Base-by-base conservation (phyloP, 2,329 filamentous ascomycete species). In the Ophioceras dolichostomum region DNA sequence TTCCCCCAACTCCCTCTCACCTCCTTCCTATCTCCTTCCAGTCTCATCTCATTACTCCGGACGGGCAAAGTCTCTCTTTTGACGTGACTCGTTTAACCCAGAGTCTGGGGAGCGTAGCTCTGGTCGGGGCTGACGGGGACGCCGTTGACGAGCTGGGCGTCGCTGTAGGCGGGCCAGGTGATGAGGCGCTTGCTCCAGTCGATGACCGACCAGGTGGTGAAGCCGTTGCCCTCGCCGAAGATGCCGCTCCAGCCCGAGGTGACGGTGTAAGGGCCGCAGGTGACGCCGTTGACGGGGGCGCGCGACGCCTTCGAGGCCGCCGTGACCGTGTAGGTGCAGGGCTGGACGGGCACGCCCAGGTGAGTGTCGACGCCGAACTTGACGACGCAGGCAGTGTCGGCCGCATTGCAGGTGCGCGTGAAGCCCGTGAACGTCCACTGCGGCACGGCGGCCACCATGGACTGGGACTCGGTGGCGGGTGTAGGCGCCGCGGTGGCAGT, bases 211-310 rank as follows among this genome's bases (percentile, higher is more conserved):
- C 74, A 54, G 17, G 65, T 70, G 18, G 69, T 73, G 59, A 73
- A 75, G 45, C 67, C 70, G 19, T 65, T 56, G 43, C 52, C 63
- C 10, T 54, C 40, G 35, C 69, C 71, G 44, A 74, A 75, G 47
- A 71, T 62, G 49, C 61, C 68, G 51, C 62, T 68, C 70, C 70
- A 75, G 56, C 67, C 65, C 2, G 64, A 64, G 36, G 65, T 67
- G 49, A 75, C 47, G 43, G 60, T 67, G 59, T 60, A 75, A 40
- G 48, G 49, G 28, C 68, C 70, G 57, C 67, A 74, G 35, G 45
- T 56, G 40, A 50, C 44, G 32, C 62, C 57, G 14, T 58, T 61
- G 34, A 58, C 60, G 49, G 41, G 56, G 27, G 36, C 20, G 27
- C 20, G 36, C 55, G 40, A 55, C 48, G 39, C 59, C 57, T 44